These are phyloP conservation scores for Lonicera japonica DNA, from an alignment of 129 eudicot species.

Conservation along the genomic window DNA sequence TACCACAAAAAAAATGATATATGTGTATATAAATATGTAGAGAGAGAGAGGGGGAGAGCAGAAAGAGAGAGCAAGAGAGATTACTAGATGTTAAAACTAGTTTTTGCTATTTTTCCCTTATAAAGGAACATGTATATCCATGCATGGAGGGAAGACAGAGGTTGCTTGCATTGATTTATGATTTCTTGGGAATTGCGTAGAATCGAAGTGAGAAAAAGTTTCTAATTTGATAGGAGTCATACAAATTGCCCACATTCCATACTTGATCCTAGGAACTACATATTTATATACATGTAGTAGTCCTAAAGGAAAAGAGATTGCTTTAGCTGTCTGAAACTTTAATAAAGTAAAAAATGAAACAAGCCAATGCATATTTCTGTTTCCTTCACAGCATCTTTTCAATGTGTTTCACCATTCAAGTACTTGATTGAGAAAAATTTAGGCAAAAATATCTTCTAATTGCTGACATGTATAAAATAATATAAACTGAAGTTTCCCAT, in stretches of 20 bases:
- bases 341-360: no score
- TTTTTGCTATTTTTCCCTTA: no score
- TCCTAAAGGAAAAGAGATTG: background rate
- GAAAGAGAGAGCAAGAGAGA: conserved; percentile 6
- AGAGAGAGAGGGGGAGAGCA: background rate
- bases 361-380: no score
- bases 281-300: background rate
- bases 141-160: background rate
- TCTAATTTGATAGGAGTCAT: background rate
- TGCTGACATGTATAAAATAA: no score
- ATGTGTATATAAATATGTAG: background rate
- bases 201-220: conserved; percentile 18
- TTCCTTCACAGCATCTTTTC: no score
- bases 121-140: background rate
- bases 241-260: conserved; percentile 1
- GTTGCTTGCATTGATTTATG: conserved; percentile 21
- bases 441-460: no score
- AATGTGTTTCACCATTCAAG: no score
- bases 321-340: background rate
- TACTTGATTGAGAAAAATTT: no score
- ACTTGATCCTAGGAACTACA: background rate
- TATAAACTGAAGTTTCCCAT: no score
- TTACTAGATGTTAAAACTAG: background rate
- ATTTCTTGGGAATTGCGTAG: no score
- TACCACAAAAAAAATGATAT: no score